phyloP scores from a whole-genome alignment of 2,329 filamentous ascomycete genomes.

The Paramyrothecium roridum region DNA sequence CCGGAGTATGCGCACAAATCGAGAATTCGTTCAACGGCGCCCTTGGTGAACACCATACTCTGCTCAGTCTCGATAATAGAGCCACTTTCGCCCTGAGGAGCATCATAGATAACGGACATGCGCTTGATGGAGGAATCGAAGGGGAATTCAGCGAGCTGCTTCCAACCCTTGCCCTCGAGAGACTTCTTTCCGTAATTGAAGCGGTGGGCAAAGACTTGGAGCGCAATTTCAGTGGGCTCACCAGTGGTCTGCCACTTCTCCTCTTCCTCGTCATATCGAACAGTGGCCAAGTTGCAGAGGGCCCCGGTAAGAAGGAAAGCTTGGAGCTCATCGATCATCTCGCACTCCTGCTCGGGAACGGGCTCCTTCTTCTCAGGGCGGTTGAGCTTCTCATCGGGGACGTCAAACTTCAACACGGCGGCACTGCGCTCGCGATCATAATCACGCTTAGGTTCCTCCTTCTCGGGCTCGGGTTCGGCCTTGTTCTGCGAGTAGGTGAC shows the following conservation, averaged over 20 bases:
- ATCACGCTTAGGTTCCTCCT: constrained; percentile 45
- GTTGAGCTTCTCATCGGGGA: constrained; percentile 54
- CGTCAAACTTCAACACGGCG: constrained; percentile 58
- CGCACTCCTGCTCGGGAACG: constrained; percentile 32
- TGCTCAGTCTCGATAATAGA: constrained; percentile 35
- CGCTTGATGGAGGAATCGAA: constrained; percentile 77
- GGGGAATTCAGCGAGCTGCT: constrained; percentile 68
- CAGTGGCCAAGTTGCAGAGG: constrained; percentile 64
- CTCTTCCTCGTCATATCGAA: constrained; percentile 51
- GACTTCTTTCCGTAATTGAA: constrained; percentile 58
- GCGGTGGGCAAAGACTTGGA: constrained; percentile 71
- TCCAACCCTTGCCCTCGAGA: constrained; percentile 53
- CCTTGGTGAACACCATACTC: constrained; percentile 59
- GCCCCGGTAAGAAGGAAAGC: constrained; percentile 54
- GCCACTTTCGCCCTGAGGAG: constrained; percentile 34
- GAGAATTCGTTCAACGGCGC: constrained; percentile 58
- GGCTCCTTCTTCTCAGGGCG: constrained; percentile 25
- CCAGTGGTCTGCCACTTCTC: constrained; percentile 64
- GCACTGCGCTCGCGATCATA: constrained; percentile 59
- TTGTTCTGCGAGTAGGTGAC: constrained; percentile 43
- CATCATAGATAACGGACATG: constrained; percentile 72
- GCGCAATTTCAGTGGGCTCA: constrained; percentile 72
- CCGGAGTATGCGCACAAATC: constrained; percentile 52
- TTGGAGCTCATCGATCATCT: constrained; percentile 47
- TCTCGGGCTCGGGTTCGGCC: constrained; percentile 22